Conservation (phyloP, 1,284 basidiomycete genomes). For the Cutaneotrichosporon mucoides region DNA sequence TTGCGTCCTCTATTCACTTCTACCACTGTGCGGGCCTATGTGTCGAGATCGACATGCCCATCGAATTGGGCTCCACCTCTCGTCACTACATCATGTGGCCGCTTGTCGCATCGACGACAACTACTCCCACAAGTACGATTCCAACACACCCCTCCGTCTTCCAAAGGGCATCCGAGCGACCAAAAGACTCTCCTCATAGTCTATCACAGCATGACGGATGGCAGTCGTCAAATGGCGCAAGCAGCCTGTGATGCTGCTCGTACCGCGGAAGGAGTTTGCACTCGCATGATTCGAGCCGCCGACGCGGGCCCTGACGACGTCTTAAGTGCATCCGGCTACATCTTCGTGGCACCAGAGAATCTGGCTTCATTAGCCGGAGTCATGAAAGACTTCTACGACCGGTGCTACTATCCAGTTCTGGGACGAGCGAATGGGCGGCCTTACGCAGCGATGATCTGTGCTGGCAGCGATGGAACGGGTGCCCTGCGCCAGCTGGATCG, state of each 20-base stretch:
- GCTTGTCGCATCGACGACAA: background rate
- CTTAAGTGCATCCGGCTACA: conserved; percentile 9
- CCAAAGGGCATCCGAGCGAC: background rate
- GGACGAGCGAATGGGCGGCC: conserved; percentile 15
- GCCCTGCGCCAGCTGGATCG: conserved; percentile 18
- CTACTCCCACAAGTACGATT: background rate
- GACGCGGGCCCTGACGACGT: conserved; percentile 12
- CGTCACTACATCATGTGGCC: too few species aligned
- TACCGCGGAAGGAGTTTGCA: background rate
- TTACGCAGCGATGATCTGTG: conserved; percentile 19
- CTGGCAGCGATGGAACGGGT: conserved; percentile 13
- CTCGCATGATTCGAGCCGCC: conserved; percentile 4
- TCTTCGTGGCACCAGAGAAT: conserved; percentile 21
- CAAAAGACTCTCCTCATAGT: conserved; percentile 25
- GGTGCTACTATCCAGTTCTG: conserved; percentile 14
- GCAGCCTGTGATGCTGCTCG: conserved; percentile 12
- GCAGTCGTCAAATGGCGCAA: conserved; percentile 15
- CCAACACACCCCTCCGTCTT: background rate
- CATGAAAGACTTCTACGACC: conserved; percentile 20
- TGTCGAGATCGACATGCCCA: too few species aligned
- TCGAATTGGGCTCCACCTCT: too few species aligned
- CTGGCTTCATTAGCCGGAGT: conserved; percentile 15
- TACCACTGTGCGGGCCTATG: too few species aligned
- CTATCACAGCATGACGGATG: conserved; percentile 19
- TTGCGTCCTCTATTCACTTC: too few species aligned